Conservation (phyloP, 495 filamentous ascomycete species). For the Penicillium chermesinum region DNA sequence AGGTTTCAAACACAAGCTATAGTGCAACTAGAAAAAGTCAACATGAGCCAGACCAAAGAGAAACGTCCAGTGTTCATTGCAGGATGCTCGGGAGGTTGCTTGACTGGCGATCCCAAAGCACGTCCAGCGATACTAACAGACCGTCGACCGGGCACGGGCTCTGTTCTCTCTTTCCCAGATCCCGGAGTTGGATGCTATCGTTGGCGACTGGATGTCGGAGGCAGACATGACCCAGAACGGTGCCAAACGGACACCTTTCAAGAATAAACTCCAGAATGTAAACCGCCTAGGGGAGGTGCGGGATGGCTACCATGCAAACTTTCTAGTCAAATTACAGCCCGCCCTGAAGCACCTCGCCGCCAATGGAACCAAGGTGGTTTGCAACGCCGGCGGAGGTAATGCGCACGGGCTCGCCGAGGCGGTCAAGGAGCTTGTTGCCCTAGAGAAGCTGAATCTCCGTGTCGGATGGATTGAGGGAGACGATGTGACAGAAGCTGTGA, state of each 20-base stretch:
- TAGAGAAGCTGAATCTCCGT: neutral
- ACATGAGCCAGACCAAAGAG: no score
- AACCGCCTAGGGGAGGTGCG: neutral
- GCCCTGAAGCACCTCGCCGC: neutral
- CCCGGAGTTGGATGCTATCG: neutral
- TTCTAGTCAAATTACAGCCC: neutral
- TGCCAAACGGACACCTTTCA: no score
- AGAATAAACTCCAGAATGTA: neutral
- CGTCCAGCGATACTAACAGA: no score
- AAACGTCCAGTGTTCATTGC: no score
- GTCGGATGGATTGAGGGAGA: neutral
- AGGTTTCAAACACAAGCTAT: no score
- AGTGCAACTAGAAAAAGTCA: no score
- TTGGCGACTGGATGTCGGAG: conserved; percentile 1
- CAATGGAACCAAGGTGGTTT: neutral
- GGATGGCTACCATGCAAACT: neutral
- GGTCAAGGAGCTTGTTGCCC: neutral
- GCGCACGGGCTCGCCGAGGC: neutral
- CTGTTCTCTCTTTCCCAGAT: neutral
- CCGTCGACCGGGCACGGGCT: neutral
- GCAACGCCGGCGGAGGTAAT: neutral
- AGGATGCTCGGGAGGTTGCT: no score
- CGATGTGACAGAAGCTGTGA: neutral
- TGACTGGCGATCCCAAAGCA: no score
- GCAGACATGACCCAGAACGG: neutral